Evolutionary conservation across 208 protist genomes (phyloP), one percentile per base, ranked within the genome.

Genomic region (Trypanosoma vivax): DNA sequence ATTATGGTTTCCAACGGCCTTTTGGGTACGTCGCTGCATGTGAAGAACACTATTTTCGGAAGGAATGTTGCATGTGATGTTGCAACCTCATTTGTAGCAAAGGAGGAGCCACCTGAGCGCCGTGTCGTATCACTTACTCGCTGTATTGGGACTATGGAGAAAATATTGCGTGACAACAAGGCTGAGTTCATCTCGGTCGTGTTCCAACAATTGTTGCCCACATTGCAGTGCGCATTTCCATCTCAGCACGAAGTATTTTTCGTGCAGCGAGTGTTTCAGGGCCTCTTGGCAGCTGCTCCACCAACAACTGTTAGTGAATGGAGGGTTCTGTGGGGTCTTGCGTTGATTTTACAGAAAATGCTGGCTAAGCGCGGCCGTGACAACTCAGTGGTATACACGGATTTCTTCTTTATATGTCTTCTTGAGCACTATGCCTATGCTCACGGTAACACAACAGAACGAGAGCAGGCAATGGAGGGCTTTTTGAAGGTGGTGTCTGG

Each of bases 381-480:
- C 31, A 61, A 66, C 62, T 31, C 35, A 2, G 48, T 79, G 2
- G n/a, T 60, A 24, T 92, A 83, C 63, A 89, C 80, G 0, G 85
- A 92, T 38, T 27, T 60, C 3, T 92, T 89, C 54, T 89, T 89
- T 35, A 48, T 88, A 21, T 42, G 79, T 2, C 64, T 91, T 3
- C 70, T 73, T 1, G 59, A 77, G 11, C 24, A 53, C 50, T 78
- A 81, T 38, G 33, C 54, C 1, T 31, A 14, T 34, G n/a, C 4
- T 37, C 39, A 56, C 39, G 60, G 34, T 3, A 50, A 46, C 23
- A 13, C 5, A 23, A 63, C 53, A 27, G 64, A 60, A 3, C 38
- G 47, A 37, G 50, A 57, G 31, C 40, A 50, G 11, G 60, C 77
- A 11, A 38, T 9, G 18, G 73, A 80, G 5, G 52, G 30, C 6